These are phyloP conservation scores for Catharanthus roseus DNA, from an alignment of 257 asterid genomes.

Conservation along the genomic window DNA sequence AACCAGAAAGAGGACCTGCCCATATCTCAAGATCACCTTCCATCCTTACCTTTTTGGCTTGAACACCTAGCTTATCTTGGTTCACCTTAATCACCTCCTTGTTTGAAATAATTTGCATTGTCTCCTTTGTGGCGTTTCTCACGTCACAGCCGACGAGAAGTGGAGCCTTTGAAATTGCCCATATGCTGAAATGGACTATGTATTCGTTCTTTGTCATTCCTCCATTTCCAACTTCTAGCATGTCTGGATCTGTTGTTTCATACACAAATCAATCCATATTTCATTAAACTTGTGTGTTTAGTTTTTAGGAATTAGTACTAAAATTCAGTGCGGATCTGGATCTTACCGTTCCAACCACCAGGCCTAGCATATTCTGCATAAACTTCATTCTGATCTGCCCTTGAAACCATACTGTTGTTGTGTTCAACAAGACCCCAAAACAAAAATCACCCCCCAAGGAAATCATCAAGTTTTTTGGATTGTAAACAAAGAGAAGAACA, in stretches of 20 bases:
- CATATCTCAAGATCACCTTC: constrained; percentile 80
- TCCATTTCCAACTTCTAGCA: constrained; percentile 95
- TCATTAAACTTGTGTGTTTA: too few species aligned
- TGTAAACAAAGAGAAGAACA: too few species aligned
- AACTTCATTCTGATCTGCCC: constrained; percentile 86
- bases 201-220: constrained; percentile 91
- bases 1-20: constrained; percentile 77
- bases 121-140: constrained; percentile 47
- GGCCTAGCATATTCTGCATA: constrained; percentile 75
- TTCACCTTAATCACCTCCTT: constrained; percentile 69
- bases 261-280: too few species aligned
- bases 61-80: constrained; percentile 74
- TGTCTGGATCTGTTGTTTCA: too few species aligned
- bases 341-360: constrained; percentile 99
- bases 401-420: constrained; percentile 67
- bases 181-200: constrained; percentile 72
- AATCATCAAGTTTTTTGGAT: too few species aligned
- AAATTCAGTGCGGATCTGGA: too few species aligned
- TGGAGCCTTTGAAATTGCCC: constrained; percentile 97
- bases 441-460: too few species aligned
- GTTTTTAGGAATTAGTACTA: too few species aligned
- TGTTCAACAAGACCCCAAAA: too few species aligned
- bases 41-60: constrained; percentile 77
- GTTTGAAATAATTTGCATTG: constrained; percentile 51
- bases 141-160: constrained; percentile 88